phyloP scores from a whole-genome alignment of 2,329 filamentous ascomycete species.

The Xenoacremonium recifei region DNA sequence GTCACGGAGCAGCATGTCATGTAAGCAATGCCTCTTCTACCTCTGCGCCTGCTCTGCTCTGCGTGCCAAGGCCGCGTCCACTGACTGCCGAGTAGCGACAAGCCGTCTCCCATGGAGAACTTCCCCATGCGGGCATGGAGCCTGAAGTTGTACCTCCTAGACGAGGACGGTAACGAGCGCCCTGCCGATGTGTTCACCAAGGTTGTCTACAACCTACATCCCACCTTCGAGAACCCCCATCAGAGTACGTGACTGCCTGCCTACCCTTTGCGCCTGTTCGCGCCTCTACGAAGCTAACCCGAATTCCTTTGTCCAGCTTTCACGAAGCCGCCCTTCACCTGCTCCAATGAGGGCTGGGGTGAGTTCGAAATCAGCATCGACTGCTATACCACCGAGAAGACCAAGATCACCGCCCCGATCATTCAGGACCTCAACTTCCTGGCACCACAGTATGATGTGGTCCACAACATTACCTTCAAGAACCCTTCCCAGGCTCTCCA shows the following conservation, averaged over 20 bases:
- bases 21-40: constrained; percentile 52
- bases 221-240: constrained; percentile 82
- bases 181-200: constrained; percentile 87
- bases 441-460: constrained; percentile 75
- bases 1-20: constrained; percentile 88
- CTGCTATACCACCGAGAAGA: constrained; percentile 81
- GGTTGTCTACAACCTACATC: constrained; percentile 89
- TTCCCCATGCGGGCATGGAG: constrained; percentile 94
- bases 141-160: constrained; percentile 79
- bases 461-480: constrained; percentile 81
- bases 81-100: constrained; percentile 64
- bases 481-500: constrained; percentile 89
- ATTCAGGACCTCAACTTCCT: constrained; percentile 91
- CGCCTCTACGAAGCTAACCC: constrained; percentile 11
- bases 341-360: constrained; percentile 94
- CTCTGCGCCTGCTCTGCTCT: constrained; percentile 2
- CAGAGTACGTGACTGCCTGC: constrained; percentile 67
- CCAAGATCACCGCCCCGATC: constrained; percentile 66
- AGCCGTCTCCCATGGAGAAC: constrained; percentile 77
- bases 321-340: constrained; percentile 81
- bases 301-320: constrained; percentile 55
- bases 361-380: constrained; percentile 95
- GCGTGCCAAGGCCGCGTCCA: background rate
- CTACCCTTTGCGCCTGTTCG: constrained; percentile 1
- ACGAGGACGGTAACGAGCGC: constrained; percentile 81